These are phyloP conservation scores for Boletus rufocinnamomeus DNA, from an alignment of 768 basidiomycete genomes.

Conservation along the genomic window DNA sequence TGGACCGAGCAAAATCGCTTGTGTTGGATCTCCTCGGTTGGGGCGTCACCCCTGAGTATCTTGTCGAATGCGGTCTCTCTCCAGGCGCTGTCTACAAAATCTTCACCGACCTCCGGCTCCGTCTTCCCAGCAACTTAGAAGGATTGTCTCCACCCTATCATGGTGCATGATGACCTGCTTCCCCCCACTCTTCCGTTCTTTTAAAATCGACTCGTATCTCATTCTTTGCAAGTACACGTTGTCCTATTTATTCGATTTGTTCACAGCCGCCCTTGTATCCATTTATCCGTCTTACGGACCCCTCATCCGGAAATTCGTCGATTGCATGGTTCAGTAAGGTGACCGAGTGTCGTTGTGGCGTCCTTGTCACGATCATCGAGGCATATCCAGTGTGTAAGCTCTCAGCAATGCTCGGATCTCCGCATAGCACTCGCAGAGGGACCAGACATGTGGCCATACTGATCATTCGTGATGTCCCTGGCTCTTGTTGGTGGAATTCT, in stretches of 20 bases:
- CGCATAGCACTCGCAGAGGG: background rate
- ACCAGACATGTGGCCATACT: background rate
- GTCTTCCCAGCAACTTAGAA: constrained; percentile 32
- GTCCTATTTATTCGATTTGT: background rate
- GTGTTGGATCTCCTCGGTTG: constrained; percentile 60
- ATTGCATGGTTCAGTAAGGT: background rate
- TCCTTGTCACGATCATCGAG: background rate
- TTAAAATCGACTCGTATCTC: background rate
- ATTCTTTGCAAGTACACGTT: background rate
- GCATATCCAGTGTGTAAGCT: background rate
- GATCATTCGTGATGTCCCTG: background rate
- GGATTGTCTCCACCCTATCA: background rate
- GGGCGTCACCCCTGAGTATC: constrained; percentile 52
- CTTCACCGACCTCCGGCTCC: constrained; percentile 46
- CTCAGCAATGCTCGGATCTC: background rate
- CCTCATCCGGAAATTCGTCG: background rate
- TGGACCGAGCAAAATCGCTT: constrained; percentile 45
- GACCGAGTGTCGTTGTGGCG: background rate
- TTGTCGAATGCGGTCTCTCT: constrained; percentile 47
- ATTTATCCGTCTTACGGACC: background rate
- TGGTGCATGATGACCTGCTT: constrained; percentile 1
- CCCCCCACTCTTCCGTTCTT: background rate
- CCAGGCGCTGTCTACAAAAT: constrained; percentile 39
- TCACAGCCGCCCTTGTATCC: background rate
- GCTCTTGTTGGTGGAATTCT: background rate